A percentile compares a stretch with the other conserved stretches of the same genome.
These are phyloP conservation scores for Penicillium crystallinum DNA, from an alignment of 495 filamentous ascomycete genomes.

Conservation along the genomic window DNA sequence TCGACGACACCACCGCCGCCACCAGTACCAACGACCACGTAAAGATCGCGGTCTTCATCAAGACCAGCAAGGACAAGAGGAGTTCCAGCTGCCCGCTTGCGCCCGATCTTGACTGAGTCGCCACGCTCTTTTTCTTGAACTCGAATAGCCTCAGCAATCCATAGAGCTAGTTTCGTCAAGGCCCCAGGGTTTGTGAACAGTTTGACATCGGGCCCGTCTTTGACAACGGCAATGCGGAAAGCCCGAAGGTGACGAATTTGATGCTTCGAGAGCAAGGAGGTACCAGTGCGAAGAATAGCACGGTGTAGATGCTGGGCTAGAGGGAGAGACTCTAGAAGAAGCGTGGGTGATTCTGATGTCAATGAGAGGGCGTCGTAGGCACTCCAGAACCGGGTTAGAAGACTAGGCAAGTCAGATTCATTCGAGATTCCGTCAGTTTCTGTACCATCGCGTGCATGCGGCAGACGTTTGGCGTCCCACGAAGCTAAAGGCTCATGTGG, in stretches of 20 bases:
- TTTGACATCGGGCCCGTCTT: conserved; percentile 83
- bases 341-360: conserved; percentile 39
- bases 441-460: conserved; percentile 35
- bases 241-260: conserved; percentile 88
- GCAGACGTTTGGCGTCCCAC: conserved; percentile 35
- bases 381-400: conserved; percentile 73
- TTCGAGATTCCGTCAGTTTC: conserved; percentile 13
- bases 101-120: conserved; percentile 60
- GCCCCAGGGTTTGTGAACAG: conserved; percentile 90
- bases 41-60: conserved; percentile 83
- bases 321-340: conserved; percentile 65
- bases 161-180: conserved; percentile 84
- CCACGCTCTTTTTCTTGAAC: conserved; percentile 81
- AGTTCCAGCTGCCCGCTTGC: conserved; percentile 53
- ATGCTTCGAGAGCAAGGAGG: conserved; percentile 81
- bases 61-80: conserved; percentile 86
- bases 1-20: conserved; percentile 61
- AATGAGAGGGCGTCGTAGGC: conserved; percentile 79
- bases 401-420: conserved; percentile 34
- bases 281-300: conserved; percentile 90
- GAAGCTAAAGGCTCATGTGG: conserved; percentile 30
- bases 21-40: conserved; percentile 86
- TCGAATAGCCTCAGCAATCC: conserved; percentile 88
- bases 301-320: conserved; percentile 84
- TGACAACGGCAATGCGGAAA: conserved; percentile 93